phyloP scores from a whole-genome alignment of 768 basidiomycete species.

The Calocybe gangraenosa region DNA sequence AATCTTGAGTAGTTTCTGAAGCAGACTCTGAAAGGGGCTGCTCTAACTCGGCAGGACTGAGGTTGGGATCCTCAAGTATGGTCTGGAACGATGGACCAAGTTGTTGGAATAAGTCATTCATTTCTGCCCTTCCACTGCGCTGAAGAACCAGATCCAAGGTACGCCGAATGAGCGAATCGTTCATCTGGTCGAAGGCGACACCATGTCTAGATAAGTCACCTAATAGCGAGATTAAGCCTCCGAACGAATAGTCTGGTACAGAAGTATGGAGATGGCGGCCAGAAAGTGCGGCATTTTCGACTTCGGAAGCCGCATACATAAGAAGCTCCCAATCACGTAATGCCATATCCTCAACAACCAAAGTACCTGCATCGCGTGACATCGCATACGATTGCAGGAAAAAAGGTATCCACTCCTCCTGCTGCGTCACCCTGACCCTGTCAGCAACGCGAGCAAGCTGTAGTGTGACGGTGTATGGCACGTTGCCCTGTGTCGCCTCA shows the following conservation, averaged over 20 bases:
- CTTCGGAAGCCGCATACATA: slow-evolving; percentile 34
- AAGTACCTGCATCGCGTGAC: slow-evolving; percentile 23
- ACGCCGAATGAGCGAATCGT: slow-evolving; percentile 19
- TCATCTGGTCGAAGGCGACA: slow-evolving; percentile 27
- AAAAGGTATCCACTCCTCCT: slow-evolving; percentile 29
- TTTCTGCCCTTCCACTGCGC: slow-evolving; percentile 20
- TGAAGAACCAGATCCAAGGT: slow-evolving; percentile 23
- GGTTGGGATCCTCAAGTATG: slow-evolving; percentile 20
- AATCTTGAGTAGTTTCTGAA: slow-evolving; percentile 6
- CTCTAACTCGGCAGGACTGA: slow-evolving; percentile 17
- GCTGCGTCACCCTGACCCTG: slow-evolving; percentile 27
- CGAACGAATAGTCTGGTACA: slow-evolving; percentile 28
- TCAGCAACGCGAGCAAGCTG: slow-evolving; percentile 30
- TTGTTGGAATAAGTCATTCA: slow-evolving; percentile 21
- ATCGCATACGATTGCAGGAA: slow-evolving; percentile 43
- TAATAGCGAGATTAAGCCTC: slow-evolving; percentile 39
- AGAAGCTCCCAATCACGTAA: slow-evolving; percentile 44
- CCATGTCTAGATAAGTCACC: slow-evolving; percentile 31
- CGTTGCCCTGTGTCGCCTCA: slow-evolving; percentile 9
- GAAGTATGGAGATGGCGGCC: slow-evolving; percentile 18
- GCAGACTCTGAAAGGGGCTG: slow-evolving; percentile 13
- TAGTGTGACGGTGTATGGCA: slow-evolving; percentile 26
- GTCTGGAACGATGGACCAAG: slow-evolving; percentile 29
- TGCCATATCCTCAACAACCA: slow-evolving; percentile 26
- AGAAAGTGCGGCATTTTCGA: slow-evolving; percentile 27